Conservation (phyloP, 768 basidiomycete genomes). For the Gautieria morchelliformis region DNA sequence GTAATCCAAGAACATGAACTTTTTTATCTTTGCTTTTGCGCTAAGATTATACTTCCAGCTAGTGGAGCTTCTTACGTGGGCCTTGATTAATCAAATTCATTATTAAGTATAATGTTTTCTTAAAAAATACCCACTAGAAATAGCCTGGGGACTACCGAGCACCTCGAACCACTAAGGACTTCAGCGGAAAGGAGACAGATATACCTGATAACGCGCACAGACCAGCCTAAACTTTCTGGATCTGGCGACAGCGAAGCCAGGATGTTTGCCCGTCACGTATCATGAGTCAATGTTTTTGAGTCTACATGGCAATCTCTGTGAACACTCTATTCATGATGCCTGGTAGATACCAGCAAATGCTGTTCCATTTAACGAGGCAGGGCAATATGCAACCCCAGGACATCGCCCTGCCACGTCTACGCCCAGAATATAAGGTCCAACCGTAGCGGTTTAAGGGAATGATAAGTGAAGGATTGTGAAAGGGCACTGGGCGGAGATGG, state of each 20-base stretch:
- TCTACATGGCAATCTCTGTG: conserved; percentile 38
- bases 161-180: too few species aligned
- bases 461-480: conserved; percentile 65
- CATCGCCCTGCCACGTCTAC: conserved; percentile 99
- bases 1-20: too few species aligned
- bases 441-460: conserved; percentile 58
- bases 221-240: conserved; percentile 67
- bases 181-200: too few species aligned
- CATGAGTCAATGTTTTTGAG: conserved; percentile 81
- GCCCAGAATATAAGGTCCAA: conserved; percentile 85
- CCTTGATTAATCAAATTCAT: too few species aligned
- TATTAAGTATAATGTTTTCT: too few species aligned
- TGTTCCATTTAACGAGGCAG: conserved; percentile 66
- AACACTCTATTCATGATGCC: neutral
- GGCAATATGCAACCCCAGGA: conserved; percentile 91
- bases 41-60: too few species aligned
- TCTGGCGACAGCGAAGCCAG: conserved; percentile 62
- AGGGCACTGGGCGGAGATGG: conserved; percentile 49
- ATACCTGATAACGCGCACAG: conserved; percentile 73
- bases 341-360: conserved; percentile 79
- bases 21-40: too few species aligned
- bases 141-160: too few species aligned
- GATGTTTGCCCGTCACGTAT: conserved; percentile 53
- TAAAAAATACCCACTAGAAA: too few species aligned
- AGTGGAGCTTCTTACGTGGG: too few species aligned